A percentile compares a stretch with the other conserved stretches of the same genome.
These are phyloP conservation scores for Monosporascus ibericus DNA, from an alignment of 2,329 filamentous ascomycete genomes.

Conservation along the genomic window DNA sequence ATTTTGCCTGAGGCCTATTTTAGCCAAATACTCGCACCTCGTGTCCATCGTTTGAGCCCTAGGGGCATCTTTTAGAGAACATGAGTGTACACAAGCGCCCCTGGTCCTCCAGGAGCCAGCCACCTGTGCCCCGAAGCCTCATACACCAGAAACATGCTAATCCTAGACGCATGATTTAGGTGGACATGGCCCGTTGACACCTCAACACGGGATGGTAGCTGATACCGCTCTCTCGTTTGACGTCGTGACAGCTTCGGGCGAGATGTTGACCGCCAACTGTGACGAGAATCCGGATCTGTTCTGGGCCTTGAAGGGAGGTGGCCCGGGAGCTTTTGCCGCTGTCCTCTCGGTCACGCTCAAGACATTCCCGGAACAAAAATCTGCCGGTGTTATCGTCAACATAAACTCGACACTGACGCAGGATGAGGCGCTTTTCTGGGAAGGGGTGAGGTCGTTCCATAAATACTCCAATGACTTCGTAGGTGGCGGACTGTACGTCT, in stretches of 20 bases:
- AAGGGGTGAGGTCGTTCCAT: constrained; percentile 42
- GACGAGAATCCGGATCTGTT: constrained; percentile 46
- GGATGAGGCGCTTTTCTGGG: constrained; percentile 37
- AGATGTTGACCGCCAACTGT: constrained; percentile 36
- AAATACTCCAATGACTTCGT: constrained; percentile 34
- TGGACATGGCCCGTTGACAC: constrained; percentile 38
- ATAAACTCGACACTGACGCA: constrained; percentile 30
- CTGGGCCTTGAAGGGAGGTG: constrained; percentile 51
- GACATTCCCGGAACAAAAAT: constrained; percentile 39
- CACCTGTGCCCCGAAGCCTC: no score
- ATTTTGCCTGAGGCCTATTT: constrained; percentile 5
- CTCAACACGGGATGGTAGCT: constrained; percentile 34
- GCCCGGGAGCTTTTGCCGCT: constrained; percentile 46
- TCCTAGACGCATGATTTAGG: constrained; percentile 24
- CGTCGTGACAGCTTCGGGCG: constrained; percentile 38
- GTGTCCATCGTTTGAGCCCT: no score
- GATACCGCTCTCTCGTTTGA: constrained; percentile 43
- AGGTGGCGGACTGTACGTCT: constrained; percentile 34
- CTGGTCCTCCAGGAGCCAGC: no score
- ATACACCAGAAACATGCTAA: constrained; percentile 5
- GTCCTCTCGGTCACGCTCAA: constrained; percentile 48
- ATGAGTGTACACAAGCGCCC: no score
- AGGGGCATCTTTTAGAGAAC: no score
- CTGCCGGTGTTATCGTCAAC: constrained; percentile 34
- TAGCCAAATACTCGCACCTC: no score